Percentiles rank a stretch among this genome's conserved stretches.
Evolutionary conservation across 2,329 filamentous ascomycete genomes (phyloP).

Genomic region (Penicillium nordicum): DNA sequence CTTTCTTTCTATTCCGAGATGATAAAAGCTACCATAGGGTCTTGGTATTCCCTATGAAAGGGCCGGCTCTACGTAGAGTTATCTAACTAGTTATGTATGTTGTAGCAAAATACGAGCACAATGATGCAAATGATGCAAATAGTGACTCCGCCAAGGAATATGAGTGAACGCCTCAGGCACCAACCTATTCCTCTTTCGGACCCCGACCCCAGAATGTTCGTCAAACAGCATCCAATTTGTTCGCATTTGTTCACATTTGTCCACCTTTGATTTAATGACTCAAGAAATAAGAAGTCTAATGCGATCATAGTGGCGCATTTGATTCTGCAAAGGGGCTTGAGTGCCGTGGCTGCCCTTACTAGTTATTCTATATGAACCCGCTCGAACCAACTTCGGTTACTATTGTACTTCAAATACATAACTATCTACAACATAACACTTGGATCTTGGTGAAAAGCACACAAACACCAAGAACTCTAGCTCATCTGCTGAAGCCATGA

Average conservation of each 20-base stretch:
- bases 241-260: not conserved
- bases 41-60: too few species aligned
- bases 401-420: not conserved
- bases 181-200: conserved; percentile 24
- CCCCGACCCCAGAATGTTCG: conserved; percentile 1
- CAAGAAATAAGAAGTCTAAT: not conserved
- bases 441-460: not conserved
- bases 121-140: not conserved
- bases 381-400: not conserved
- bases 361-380: not conserved
- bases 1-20: too few species aligned
- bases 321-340: not conserved
- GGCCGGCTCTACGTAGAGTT: too few species aligned
- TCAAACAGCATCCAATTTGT: not conserved
- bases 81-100: too few species aligned
- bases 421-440: not conserved
- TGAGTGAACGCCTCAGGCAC: conserved; percentile 11
- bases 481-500: conserved; percentile 1
- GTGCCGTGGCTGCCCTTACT: not conserved
- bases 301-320: not conserved
- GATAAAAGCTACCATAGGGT: too few species aligned
- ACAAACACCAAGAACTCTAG: not conserved
- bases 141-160: not conserved
- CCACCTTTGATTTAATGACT: not conserved
- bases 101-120: not conserved